Evolutionary conservation across 73 alveolate species (phyloP), one percentile per base, ranked within the genome.

Genomic region (Paramecium biaurelia): DNA sequence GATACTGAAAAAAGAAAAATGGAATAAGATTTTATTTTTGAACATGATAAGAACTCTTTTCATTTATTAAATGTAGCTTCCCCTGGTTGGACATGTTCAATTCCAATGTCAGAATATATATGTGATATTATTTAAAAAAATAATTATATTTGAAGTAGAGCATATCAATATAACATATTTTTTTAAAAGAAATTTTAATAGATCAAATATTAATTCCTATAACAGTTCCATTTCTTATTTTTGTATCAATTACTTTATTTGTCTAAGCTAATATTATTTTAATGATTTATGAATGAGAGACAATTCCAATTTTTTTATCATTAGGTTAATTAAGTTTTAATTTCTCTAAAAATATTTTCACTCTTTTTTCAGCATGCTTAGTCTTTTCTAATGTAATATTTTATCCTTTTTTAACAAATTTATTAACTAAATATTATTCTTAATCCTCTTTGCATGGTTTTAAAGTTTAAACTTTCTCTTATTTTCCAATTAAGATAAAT

Each of bases 1-100:
- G 86, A 72, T 72, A 72, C 26, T 11, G 58, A 72, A 37, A 18
- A 72, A 32, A 34, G 86, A 18, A 72, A 35, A 37, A 32, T 72
- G 86, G 86, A 35, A 35, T 72, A 72, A 72, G 86, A 72, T 37
- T 72, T 72, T 4, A 72, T 72, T 32, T 72, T 72, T 72, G 53
- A 72, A 34, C 63, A 72, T 72, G 63, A 72, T 20, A 72, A 72
- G 4, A 70, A 92, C 26, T 85, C 93, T 72, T 82, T 96, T 57
- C 99, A 96, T 58, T 43, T 96, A 14, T 68, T 96, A 26, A 96
- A 95, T 76, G 89, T 94, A 1, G 96, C 96, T 5, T 96, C 99
- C 0, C 99, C 99, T n/a, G 99, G 99, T 2, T 96, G 96, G 96
- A 96, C 99, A 24, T 90, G 98, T 49, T 92, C 97, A 1, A 45